Percentiles rank a stretch among this genome's conserved stretches.
phyloP scores from a whole-genome alignment of 805 yeast species.

The Wickerhamomyces chambardii region DNA sequence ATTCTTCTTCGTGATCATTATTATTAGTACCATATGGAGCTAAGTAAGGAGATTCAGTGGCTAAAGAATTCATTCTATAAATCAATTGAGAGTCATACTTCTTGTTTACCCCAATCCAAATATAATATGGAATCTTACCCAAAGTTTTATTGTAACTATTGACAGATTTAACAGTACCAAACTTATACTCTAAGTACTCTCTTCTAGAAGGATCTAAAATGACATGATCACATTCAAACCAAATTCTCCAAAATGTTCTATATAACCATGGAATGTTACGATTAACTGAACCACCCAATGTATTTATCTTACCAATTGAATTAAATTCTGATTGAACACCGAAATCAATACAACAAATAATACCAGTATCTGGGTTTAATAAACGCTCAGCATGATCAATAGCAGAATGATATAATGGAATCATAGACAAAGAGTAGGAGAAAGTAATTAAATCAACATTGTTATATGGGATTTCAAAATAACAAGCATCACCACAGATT shows the following conservation, averaged over 20 bases:
- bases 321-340: constrained; percentile 67
- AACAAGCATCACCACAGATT: constrained; percentile 67
- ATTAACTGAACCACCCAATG: constrained; percentile 64
- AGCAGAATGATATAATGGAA: constrained; percentile 74
- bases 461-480: constrained; percentile 41
- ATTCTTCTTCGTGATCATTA: constrained; percentile 6
- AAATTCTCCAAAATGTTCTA: constrained; percentile 77
- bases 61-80: constrained; percentile 55
- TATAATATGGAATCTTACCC: constrained; percentile 75
- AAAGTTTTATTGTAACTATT: constrained; percentile 55
- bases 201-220: constrained; percentile 74
- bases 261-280: constrained; percentile 72
- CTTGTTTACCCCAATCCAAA: constrained; percentile 76
- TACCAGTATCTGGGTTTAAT: constrained; percentile 45
- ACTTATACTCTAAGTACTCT: constrained; percentile 73
- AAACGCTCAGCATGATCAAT: constrained; percentile 54
- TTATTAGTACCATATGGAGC: constrained; percentile 38
- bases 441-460: constrained; percentile 69
- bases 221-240: constrained; percentile 84
- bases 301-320: constrained; percentile 58
- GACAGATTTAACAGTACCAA: constrained; percentile 72
- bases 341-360: constrained; percentile 69
- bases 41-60: constrained; percentile 75
- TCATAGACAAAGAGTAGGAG: constrained; percentile 79
- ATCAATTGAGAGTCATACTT: constrained; percentile 36